phyloP scores from a whole-genome alignment of 2,329 filamentous ascomycete genomes.

The Ustulina deusta region DNA sequence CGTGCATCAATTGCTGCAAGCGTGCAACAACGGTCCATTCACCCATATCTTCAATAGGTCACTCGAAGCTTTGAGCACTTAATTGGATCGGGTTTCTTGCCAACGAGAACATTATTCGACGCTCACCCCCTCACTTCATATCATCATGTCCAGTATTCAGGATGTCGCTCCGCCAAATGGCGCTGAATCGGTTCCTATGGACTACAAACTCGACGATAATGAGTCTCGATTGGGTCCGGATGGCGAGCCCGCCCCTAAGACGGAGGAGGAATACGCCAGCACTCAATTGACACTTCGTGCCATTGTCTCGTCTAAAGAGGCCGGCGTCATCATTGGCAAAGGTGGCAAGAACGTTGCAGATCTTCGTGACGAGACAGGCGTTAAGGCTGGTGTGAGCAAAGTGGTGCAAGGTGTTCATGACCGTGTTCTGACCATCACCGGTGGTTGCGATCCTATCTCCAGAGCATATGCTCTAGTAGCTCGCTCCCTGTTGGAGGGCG shows the following conservation, averaged over 20 bases:
- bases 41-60: constrained; percentile 14
- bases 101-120: constrained; percentile 37
- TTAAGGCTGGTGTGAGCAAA: constrained; percentile 98
- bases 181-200: constrained; percentile 69
- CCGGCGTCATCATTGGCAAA: constrained; percentile 98
- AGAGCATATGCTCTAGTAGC: constrained; percentile 95
- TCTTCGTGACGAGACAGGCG: constrained; percentile 94
- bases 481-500: constrained; percentile 90
- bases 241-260: constrained; percentile 85
- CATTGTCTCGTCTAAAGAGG: constrained; percentile 98
- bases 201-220: constrained; percentile 74
- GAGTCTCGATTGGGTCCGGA: constrained; percentile 74
- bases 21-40: constrained; percentile 13
- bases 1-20: constrained; percentile 24
- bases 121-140: constrained; percentile 40
- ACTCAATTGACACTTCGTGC: constrained; percentile 93
- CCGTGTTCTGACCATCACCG: constrained; percentile 94
- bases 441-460: constrained; percentile 86
- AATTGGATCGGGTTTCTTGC: constrained; percentile 19
- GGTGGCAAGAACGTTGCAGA: constrained; percentile 98
- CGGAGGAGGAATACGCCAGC: constrained; percentile 95
- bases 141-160: constrained; percentile 71
- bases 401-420: constrained; percentile 98
- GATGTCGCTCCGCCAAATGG: constrained; percentile 69
- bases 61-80: constrained; percentile 12